Base-by-base conservation (phyloP, 495 filamentous ascomycete species). In the Xylaria telfairii region DNA sequence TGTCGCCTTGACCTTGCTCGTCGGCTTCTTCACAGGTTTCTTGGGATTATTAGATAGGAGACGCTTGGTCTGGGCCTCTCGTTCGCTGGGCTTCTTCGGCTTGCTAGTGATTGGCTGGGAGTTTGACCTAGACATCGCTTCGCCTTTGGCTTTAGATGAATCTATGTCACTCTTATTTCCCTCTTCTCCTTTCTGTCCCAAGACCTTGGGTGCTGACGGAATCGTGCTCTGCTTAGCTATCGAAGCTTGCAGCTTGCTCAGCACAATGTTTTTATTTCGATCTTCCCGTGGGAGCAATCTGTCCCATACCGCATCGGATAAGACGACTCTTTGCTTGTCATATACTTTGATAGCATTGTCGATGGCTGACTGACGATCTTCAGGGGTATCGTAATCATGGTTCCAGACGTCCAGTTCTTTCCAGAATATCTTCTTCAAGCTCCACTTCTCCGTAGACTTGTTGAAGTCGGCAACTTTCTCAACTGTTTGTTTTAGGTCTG, bases 381-480 rank as follows among this genome's bases (percentile, higher is more conserved):
- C 88, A 39, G 87, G 79, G 30, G 79, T 87, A 19, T 83, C 83
- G 77, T 95, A 96, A 8, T 86, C 83, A 78, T 93, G 96, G 17
- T 87, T 87, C 87, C 90, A 97, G 21, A 93, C 87, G 76, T 97
- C 92, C 37, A 97, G 83, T 68, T 97, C 94, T 74, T 91, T 93
- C 84, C 90, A 97, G 51, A 84, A 84, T 71, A 88, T 89, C 76
- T 92, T 92, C 74, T 83, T 87, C 57, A 95, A 81, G 64, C 85
- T 84, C 83, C 88, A 94, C 68, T 92, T 92, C 74, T 88, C 86
- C 3, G 82, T 78, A 51, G 87, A 83, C 39, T 75, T 60, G 64
- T 81, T 77, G 54, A 90, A 84, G 64, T 89, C 87, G 32, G 88
- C 89, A 59, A 90, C 85, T 67, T 87, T 86, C 41, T 89, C 87